Percentiles rank a stretch among this genome's conserved stretches.
These are phyloP conservation scores for Kalanchoe fedtschenkoi DNA, from an alignment of 164 flowering plant species.

Conservation along the genomic window DNA sequence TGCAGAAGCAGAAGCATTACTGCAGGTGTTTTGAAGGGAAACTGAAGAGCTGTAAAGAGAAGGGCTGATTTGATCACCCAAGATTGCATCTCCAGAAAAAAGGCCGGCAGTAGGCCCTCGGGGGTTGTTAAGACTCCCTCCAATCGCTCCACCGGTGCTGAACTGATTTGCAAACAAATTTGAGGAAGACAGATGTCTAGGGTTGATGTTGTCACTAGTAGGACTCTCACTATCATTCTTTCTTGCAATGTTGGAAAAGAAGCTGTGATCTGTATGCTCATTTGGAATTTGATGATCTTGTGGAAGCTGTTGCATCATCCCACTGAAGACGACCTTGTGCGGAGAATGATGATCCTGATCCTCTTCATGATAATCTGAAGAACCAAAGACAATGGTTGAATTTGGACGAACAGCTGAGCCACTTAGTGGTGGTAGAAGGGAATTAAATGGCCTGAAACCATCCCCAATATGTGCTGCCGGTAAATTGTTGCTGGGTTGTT, in stretches of 20 bases:
- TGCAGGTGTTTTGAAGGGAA: conserved; percentile 17
- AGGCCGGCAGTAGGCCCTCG: neutral
- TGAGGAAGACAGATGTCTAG: conserved; percentile 17
- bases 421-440: conserved; percentile 26
- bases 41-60: conserved; percentile 18
- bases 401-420: conserved; percentile 20
- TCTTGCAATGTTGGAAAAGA: conserved; percentile 21
- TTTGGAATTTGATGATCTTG: conserved; percentile 12
- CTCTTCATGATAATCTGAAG: conserved; percentile 15
- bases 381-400: conserved; percentile 17
- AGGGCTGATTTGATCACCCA: conserved; percentile 25
- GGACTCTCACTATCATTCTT: conserved; percentile 13
- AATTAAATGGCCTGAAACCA: conserved; percentile 26
- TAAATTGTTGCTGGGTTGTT: conserved; percentile 20
- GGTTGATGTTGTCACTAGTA: conserved; percentile 8
- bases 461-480: conserved; percentile 20
- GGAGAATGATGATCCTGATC: conserved; percentile 22
- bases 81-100: conserved; percentile 22
- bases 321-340: conserved; percentile 25
- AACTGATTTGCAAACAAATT: conserved; percentile 15
- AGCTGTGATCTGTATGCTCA: conserved; percentile 12
- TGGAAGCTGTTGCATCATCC: conserved; percentile 36
- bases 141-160: conserved; percentile 9
- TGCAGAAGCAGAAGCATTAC: neutral
- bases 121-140: conserved; percentile 3